These are phyloP conservation scores for Ustilago bromivora DNA, from an alignment of 1,284 basidiomycete genomes.

Conservation along the genomic window DNA sequence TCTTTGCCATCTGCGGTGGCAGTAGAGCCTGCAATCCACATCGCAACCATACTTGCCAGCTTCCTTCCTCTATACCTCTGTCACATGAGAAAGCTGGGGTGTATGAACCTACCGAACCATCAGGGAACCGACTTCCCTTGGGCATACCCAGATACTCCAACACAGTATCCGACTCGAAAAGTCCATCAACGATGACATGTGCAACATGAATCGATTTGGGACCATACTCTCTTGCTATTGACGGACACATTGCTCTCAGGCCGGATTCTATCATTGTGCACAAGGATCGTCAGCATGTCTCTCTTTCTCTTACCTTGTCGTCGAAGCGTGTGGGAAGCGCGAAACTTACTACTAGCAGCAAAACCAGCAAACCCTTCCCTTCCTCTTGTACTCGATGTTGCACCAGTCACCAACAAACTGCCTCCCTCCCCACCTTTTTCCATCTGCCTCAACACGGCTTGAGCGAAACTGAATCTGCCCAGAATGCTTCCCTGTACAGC, in stretches of 20 bases:
- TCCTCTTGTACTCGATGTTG: constrained; percentile 52
- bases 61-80: not conserved
- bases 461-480: constrained; percentile 55
- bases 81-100: not conserved
- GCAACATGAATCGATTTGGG: constrained; percentile 53
- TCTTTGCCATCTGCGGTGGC: constrained; percentile 61
- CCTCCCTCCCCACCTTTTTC: constrained; percentile 41
- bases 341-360: constrained; percentile 48
- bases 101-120: constrained; percentile 41
- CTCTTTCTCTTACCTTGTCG: not conserved
- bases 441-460: constrained; percentile 41
- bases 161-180: constrained; percentile 57
- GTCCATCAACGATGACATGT: constrained; percentile 59
- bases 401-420: constrained; percentile 57
- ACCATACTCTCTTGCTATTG: constrained; percentile 54
- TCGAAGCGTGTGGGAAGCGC: not conserved
- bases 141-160: constrained; percentile 49
- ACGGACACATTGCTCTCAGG: constrained; percentile 53
- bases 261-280: constrained; percentile 32
- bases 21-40: constrained; percentile 35
- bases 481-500: constrained; percentile 50
- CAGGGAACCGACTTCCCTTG: constrained; percentile 45
- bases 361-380: constrained; percentile 60
- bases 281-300: not conserved
- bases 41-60: not conserved